A percentile compares a stretch with the other conserved stretches of the same genome.
Evolutionary conservation across 371 early-diverging fungal species (phyloP).

Genomic region (Blastocladiella emersonii): DNA sequence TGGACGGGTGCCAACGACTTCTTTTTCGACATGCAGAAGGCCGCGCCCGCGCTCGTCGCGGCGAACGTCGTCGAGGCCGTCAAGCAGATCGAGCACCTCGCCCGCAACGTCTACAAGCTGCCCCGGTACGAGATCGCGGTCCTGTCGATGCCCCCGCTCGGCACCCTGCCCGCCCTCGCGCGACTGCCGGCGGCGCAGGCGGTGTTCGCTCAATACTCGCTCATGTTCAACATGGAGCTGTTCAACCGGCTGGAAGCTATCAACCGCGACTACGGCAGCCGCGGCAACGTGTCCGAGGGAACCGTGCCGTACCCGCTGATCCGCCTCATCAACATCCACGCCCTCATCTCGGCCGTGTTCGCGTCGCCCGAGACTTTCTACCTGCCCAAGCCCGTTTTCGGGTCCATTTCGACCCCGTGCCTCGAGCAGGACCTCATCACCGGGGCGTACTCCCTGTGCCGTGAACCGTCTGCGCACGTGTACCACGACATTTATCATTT

Average conservation of each 20-base stretch:
- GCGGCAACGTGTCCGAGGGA: too few relatives aligned
- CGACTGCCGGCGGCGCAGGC: not conserved
- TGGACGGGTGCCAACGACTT: not conserved
- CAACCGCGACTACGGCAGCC: too few relatives aligned
- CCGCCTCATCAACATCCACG: too few relatives aligned
- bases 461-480: too few relatives aligned
- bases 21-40: not conserved
- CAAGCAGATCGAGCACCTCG: not conserved
- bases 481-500: too few relatives aligned
- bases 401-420: too few relatives aligned
- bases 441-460: too few relatives aligned
- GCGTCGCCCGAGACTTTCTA: too few relatives aligned
- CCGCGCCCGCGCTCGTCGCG: not conserved
- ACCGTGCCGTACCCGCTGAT: too few relatives aligned
- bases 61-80: not conserved
- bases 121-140: not conserved
- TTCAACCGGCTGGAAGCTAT: not conserved
- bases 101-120: not conserved
- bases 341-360: too few relatives aligned
- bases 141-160: not conserved
- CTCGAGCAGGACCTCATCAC: too few relatives aligned
- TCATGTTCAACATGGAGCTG: not conserved
- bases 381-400: too few relatives aligned
- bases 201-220: not conserved
- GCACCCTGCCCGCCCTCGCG: not conserved